Evolutionary conservation across 306 rosid genomes (phyloP).

Genomic region (Cyamopsis tetragonoloba): DNA sequence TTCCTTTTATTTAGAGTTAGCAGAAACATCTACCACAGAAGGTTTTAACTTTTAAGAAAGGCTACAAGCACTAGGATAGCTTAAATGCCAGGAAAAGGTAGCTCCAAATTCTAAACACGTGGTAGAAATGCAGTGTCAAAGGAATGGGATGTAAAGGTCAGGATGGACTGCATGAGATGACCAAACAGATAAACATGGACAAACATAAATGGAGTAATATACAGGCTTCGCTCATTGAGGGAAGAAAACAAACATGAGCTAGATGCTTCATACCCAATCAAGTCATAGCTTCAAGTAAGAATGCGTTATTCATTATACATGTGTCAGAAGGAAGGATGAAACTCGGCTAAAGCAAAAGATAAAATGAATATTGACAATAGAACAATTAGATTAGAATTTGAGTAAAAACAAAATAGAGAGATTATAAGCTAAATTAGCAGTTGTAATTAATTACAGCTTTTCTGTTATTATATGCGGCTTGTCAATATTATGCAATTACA

Average conservation of each 20-base stretch:
- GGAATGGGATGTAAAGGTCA: not conserved
- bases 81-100: slow-evolving; percentile 1
- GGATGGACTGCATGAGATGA: not conserved
- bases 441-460: not conserved
- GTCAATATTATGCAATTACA: not conserved
- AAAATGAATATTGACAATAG: slow-evolving; percentile 1
- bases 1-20: not conserved
- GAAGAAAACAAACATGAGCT: not conserved
- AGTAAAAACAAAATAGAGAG: slow-evolving; percentile 4
- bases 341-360: slow-evolving; percentile 1
- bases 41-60: slow-evolving; percentile 14
- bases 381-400: not conserved
- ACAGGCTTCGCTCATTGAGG: not conserved
- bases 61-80: not conserved
- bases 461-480: slow-evolving; percentile 1
- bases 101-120: not conserved
- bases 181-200: not conserved
- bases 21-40: not conserved
- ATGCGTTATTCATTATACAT: not conserved
- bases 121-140: not conserved
- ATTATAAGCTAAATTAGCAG: slow-evolving; percentile 9
- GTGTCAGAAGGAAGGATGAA: slow-evolving; percentile 7
- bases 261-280: not conserved
- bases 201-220: not conserved
- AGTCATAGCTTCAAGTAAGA: not conserved